Evolutionary conservation across 768 basidiomycete species (phyloP), one percentile per base, ranked within the genome.

Genomic region (Suillus cothurnatus): DNA sequence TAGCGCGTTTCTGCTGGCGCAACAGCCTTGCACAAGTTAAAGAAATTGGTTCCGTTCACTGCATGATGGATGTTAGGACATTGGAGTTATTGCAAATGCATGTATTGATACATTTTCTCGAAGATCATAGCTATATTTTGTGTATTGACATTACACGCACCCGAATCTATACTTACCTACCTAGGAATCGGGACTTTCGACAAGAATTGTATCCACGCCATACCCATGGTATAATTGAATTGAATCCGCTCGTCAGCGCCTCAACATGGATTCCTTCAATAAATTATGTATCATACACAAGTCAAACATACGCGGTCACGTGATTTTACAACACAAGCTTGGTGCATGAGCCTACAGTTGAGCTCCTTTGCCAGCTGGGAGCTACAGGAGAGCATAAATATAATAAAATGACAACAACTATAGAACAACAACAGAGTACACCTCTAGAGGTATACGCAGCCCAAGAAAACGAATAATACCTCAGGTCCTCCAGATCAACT

Each of bases 331-430:
- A n/a, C n/a, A n/a, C n/a, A n/a, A n/a, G n/a, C n/a, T n/a, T n/a
- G n/a, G n/a, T 45, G 19, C 41, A 19, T 41, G 41, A 41, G 8
- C 19, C 0, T 19, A 47, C 4, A 47, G 4, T 23, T 26, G 47
- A 26, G 47, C 23, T 14, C 47, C 4, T 14, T 23, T 0, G 14
- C 14, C 23, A 50, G 26, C 45, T 11, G 47, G 50, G 52, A 53
- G 53, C 21, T 55, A 32, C 53, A 55, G 21, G 31, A 55, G 11
- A 53, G 21, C n/a, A 63, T 9, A 39, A 63, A 36, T 58, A 63
- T 23, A 11, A 61, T 58, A 61, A 41, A 21, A 11, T 23, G 15
- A 39, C 26, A 3, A 63, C 26, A 39, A 31, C 52, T 38, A 62
- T 36, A 31, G 3, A 57, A 63, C 23, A 63, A 38, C n/a, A 53